Percentiles rank a stretch among this genome's conserved stretches.
phyloP scores from a whole-genome alignment of 306 rosid genomes.

The Alnus glutinosa region DNA sequence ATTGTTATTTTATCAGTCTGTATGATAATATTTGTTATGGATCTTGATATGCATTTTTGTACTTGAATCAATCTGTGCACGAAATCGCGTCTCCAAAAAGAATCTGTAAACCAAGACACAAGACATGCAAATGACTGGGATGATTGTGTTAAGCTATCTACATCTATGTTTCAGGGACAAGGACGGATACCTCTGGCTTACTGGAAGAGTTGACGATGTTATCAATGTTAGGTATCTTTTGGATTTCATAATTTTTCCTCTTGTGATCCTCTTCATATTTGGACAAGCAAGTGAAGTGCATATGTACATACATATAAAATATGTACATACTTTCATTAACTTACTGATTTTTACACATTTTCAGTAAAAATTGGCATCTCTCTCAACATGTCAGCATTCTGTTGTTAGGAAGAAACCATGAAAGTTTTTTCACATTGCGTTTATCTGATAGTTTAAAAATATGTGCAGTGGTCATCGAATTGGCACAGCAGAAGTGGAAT shows the following conservation, averaged over 20 bases:
- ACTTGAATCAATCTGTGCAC: constrained; percentile 2
- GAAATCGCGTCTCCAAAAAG: background rate
- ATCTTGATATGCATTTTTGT: constrained; percentile 16
- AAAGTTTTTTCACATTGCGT: constrained; percentile 11
- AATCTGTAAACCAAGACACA: background rate
- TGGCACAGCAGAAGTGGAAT: constrained; percentile 99
- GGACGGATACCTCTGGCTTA: constrained; percentile 97
- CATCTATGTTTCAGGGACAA: constrained; percentile 73
- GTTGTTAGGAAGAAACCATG: constrained; percentile 1
- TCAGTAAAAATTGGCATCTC: background rate
- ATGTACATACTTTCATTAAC: background rate
- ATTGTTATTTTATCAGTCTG: constrained; percentile 13
- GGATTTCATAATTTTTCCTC: constrained; percentile 10
- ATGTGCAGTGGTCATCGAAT: constrained; percentile 96
- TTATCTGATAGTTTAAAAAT: constrained; percentile 14
- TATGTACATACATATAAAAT: too few relatives aligned
- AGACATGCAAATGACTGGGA: constrained; percentile 18
- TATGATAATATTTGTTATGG: background rate
- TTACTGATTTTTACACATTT: background rate
- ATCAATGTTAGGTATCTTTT: constrained; percentile 86
- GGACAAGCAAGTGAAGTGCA: background rate
- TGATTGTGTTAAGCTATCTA: constrained; percentile 32
- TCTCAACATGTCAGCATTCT: background rate
- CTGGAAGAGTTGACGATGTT: constrained; percentile 99
- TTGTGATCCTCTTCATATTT: background rate